phyloP scores from a whole-genome alignment of 2,329 filamentous ascomycete genomes.

The Coniochaeta sp. region DNA sequence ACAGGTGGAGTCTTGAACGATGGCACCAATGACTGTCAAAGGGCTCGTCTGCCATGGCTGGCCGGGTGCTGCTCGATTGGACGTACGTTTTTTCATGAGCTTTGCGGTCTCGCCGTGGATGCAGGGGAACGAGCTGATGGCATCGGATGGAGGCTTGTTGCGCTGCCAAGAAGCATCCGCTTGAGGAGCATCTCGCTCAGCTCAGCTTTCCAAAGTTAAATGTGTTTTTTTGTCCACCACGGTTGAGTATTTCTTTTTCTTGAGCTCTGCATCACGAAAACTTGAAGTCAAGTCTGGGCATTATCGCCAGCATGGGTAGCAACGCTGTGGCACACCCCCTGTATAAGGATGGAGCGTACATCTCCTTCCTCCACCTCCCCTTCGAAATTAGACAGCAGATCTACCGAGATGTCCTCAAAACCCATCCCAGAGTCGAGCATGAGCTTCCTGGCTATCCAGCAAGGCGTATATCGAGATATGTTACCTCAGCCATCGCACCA shows the following conservation, averaged over 20 bases:
- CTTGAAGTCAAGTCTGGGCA: not conserved
- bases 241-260: not conserved
- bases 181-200: not conserved
- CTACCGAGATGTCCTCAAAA: slow-evolving; percentile 32
- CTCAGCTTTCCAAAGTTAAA: not conserved
- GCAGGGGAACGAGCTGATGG: not conserved
- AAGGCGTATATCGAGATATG: slow-evolving; percentile 20
- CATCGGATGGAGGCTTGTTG: not conserved
- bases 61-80: not conserved
- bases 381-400: slow-evolving; percentile 39
- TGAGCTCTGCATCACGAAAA: not conserved
- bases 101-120: not conserved
- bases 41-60: not conserved
- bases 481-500: slow-evolving; percentile 14
- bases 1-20: not conserved
- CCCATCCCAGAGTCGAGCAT: slow-evolving; percentile 27
- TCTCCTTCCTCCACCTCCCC: slow-evolving; percentile 28
- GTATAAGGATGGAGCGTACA: not conserved
- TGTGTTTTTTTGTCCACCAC: not conserved
- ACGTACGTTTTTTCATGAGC: not conserved
- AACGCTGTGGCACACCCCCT: not conserved
- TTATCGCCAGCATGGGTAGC: not conserved
- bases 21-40: not conserved
- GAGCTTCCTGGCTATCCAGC: slow-evolving; percentile 32
- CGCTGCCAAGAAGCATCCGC: not conserved